phyloP scores from a whole-genome alignment of 2,329 filamentous ascomycete species.

The Elsinoe perseae region DNA sequence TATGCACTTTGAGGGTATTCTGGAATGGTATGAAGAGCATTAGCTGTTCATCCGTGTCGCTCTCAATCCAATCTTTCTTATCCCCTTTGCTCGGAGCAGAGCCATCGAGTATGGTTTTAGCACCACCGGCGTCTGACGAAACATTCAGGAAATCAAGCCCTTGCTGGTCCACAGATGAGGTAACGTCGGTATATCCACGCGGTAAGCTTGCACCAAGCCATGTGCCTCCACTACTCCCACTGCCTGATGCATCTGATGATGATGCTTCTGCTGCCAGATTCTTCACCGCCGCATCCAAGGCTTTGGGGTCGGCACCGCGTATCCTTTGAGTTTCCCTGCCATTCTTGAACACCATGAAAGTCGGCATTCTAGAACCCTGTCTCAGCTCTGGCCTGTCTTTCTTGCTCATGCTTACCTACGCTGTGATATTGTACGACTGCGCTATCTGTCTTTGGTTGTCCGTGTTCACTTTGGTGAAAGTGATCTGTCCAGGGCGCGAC shows the following conservation, averaged over 20 bases:
- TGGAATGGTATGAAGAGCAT: slow-evolving; percentile 90
- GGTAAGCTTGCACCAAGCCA: slow-evolving; percentile 74
- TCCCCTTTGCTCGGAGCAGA: slow-evolving; percentile 55
- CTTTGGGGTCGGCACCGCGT: slow-evolving; percentile 61
- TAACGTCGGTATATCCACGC: slow-evolving; percentile 75
- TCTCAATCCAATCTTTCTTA: slow-evolving; percentile 77
- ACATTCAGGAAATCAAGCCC: slow-evolving; percentile 83
- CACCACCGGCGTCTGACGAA: slow-evolving; percentile 65
- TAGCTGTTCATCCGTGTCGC: slow-evolving; percentile 92
- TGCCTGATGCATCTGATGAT: slow-evolving; percentile 28
- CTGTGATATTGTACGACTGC: slow-evolving; percentile 62
- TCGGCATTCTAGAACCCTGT: slow-evolving; percentile 57
- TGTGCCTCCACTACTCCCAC: slow-evolving; percentile 34
- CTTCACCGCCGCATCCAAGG: slow-evolving; percentile 62
- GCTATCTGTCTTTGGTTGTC: slow-evolving; percentile 69
- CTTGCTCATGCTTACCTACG: slow-evolving; percentile 37
- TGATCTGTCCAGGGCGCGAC: slow-evolving; percentile 63
- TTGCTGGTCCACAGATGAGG: slow-evolving; percentile 68
- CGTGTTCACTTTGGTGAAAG: slow-evolving; percentile 81
- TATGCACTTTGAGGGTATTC: slow-evolving; percentile 80
- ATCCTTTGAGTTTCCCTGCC: slow-evolving; percentile 32
- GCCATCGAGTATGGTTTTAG: slow-evolving; percentile 65
- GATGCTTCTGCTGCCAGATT: slow-evolving; percentile 59
- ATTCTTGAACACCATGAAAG: slow-evolving; percentile 65
- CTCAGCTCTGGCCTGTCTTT: slow-evolving; percentile 7